phyloP scores from a whole-genome alignment of 352 stramenopile genomes.

The Phytophthora hybrid region DNA sequence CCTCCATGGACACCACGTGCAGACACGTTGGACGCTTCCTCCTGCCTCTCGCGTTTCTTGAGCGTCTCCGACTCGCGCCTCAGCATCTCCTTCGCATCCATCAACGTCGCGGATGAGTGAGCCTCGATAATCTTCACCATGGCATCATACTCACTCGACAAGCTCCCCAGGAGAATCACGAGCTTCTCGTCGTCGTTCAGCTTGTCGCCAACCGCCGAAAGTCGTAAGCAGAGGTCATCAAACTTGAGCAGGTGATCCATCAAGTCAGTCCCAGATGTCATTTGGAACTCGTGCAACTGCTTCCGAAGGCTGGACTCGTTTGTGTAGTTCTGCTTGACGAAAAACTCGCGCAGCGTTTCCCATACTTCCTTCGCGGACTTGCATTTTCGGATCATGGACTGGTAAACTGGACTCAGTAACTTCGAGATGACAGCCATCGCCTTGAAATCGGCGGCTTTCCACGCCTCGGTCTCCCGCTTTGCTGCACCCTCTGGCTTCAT shows the following conservation, averaged over 20 bases:
- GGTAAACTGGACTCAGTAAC: not conserved
- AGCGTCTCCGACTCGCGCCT: not conserved
- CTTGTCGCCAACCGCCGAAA: too few species aligned
- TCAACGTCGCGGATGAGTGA: not conserved
- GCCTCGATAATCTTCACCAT: not conserved
- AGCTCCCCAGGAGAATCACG: not conserved
- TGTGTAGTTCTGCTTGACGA: not conserved
- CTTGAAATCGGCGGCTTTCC: slow-evolving; percentile 1
- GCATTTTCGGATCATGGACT: not conserved
- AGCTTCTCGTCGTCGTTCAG: not conserved
- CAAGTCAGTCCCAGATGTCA: not conserved
- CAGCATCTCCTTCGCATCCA: not conserved
- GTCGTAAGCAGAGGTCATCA: too few species aligned
- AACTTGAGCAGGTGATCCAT: too few species aligned
- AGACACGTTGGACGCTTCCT: not conserved
- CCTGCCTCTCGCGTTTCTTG: not conserved
- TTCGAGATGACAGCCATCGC: not conserved
- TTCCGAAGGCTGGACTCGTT: not conserved
- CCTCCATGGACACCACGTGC: too few species aligned
- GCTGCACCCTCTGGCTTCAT: not conserved
- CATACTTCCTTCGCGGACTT: not conserved
- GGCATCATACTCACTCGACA: not conserved
- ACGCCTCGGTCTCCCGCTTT: not conserved
- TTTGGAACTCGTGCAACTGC: not conserved
- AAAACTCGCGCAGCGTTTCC: not conserved